Conservation (phyloP, 768 basidiomycete species). For the Kondoa subrosea region DNA sequence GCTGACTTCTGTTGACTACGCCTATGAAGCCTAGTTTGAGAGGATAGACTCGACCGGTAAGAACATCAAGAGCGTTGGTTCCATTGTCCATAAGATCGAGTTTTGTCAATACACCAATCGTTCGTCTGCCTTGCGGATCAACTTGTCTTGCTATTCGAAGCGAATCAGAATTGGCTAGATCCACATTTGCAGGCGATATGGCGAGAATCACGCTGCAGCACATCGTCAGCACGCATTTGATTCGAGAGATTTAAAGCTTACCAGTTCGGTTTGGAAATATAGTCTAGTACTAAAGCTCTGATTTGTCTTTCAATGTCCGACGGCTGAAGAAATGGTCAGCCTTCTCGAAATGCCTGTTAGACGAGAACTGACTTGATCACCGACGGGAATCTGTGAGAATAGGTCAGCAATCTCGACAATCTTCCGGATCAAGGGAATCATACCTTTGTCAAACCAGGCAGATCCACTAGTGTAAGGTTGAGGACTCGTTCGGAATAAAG, state of each 20-base stretch:
- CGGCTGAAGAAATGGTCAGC: conserved; percentile 61
- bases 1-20: conserved; percentile 91
- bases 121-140: conserved; percentile 87
- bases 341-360: conserved; percentile 14
- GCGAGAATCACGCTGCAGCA: conserved; percentile 74
- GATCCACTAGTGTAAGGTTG: conserved; percentile 86
- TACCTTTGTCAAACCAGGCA: conserved; percentile 92
- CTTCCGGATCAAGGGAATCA: conserved; percentile 25
- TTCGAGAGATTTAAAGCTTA: conserved; percentile 32
- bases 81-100: conserved; percentile 98
- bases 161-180: conserved; percentile 94
- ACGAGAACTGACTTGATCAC: conserved; percentile 11
- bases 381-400: conserved; percentile 63
- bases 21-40: conserved; percentile 97
- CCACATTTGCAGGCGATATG: conserved; percentile 93
- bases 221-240: not conserved
- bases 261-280: conserved; percentile 94
- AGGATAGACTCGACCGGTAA: conserved; percentile 92
- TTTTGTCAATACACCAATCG: conserved; percentile 91
- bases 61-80: conserved; percentile 87
- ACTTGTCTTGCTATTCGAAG: conserved; percentile 89
- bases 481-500: conserved; percentile 92
- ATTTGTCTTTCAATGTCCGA: conserved; percentile 97
- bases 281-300: conserved; percentile 79
- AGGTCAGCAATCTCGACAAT: not conserved